phyloP scores from a whole-genome alignment of 2,329 filamentous ascomycete species.

The Pestalotiopsis sp. region DNA sequence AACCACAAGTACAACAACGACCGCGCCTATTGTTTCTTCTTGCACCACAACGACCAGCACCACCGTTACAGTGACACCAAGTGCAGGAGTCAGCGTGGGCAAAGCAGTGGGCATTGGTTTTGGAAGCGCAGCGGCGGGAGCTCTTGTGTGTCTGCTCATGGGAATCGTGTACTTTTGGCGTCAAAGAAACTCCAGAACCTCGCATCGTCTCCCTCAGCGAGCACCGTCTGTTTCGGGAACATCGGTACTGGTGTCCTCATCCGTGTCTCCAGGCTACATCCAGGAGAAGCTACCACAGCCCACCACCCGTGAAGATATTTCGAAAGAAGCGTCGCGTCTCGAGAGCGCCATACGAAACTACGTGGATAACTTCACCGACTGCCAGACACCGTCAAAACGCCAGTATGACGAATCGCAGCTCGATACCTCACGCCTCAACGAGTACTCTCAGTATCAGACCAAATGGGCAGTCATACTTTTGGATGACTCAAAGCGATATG shows the following conservation, averaged over 20 bases:
- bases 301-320: not conserved
- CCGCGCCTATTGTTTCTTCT: no score
- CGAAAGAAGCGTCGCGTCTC: not conserved
- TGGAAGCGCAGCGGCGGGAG: no score
- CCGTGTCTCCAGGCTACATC: not conserved
- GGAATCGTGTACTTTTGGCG: no score
- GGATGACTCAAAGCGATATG: not conserved
- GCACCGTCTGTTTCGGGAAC: not conserved
- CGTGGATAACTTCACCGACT: not conserved
- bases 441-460: not conserved
- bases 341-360: not conserved
- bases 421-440: not conserved
- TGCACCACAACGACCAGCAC: no score
- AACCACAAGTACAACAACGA: no score
- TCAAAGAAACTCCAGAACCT: not conserved
- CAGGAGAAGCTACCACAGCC: not conserved
- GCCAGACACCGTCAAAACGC: not conserved
- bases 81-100: no score
- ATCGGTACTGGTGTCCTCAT: not conserved
- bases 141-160: no score
- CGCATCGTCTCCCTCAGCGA: not conserved
- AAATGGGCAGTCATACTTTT: not conserved
- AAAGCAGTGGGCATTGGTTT: no score
- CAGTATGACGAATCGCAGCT: not conserved
- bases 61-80: no score